phyloP scores from a whole-genome alignment of 163 green algal species.

The Coccomyxa subellipsoidea region DNA sequence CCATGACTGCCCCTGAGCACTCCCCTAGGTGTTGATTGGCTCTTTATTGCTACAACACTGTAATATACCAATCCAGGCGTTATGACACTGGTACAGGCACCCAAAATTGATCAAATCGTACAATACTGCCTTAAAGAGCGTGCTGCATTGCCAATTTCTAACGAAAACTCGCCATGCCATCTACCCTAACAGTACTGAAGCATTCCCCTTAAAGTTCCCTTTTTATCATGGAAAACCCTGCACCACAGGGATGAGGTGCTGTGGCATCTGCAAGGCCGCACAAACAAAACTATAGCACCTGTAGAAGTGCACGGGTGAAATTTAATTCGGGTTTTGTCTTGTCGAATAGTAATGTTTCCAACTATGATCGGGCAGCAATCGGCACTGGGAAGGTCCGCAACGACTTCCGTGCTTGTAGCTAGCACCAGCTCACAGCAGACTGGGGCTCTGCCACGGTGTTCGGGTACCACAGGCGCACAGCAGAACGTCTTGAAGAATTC shows the following conservation, averaged over 20 bases:
- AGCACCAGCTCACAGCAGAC: background rate
- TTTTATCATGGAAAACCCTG: background rate
- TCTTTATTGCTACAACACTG: no score
- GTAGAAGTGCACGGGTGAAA: background rate
- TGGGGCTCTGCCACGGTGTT: background rate
- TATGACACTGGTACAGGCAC: no score
- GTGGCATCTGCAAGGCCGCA: background rate
- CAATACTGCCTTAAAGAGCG: no score
- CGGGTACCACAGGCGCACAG: background rate
- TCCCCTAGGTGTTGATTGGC: no score
- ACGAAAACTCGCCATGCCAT: no score
- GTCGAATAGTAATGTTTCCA: background rate
- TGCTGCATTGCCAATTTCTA: no score
- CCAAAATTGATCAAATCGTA: no score
- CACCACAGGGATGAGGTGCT: background rate
- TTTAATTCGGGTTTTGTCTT: background rate
- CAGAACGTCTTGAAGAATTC: background rate
- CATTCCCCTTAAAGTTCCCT: background rate
- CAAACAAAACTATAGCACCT: background rate
- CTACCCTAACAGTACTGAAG: no score
- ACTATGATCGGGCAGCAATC: background rate
- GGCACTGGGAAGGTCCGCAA: background rate
- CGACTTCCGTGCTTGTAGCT: background rate
- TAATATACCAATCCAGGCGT: no score
- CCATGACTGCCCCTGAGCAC: constrained; percentile 46